Evolutionary conservation across 108 stramenopile genomes (phyloP), one percentile per base, ranked within the genome.

Genomic region (Pseudonitzschia delicatissima): DNA sequence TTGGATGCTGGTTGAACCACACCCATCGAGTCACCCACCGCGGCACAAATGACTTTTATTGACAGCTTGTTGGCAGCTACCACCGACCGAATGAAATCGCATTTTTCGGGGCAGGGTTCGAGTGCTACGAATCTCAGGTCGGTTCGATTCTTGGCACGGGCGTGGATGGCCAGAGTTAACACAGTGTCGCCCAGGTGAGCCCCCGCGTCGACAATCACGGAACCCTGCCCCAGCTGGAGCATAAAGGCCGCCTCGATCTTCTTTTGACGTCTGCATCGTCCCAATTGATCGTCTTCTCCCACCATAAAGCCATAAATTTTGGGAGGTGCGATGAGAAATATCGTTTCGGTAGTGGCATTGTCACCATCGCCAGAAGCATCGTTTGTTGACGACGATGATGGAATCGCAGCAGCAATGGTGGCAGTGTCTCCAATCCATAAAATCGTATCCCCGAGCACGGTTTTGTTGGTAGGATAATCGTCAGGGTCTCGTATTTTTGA

Each of bases 111-210:
- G 47, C 47, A 48, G 20, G 47, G 47, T 21, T 48, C 47, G 13
- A 48, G 2, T 1, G 47, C 47, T 23, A 18, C n/a, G 17, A 48
- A 48, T 18, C 47, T 18, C 21, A 48, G 47, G 17, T 48, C 47
- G 20, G 7, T 23, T 1, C 47, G 47, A 23, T 21, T 23, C 13
- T 21, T 21, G 47, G 47, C 47, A 2, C 47, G 47, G 17, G 47
- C 47, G 21, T 21, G 21, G 13, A 48, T 18, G 2, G 47, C 47
- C 9, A 48, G 47, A 2, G 47, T 48, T 23, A 48, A 23, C 21
- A 48, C 47, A 18, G 47, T 48, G 47, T 48, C 47, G 47, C 47
- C 47, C 21, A 48, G 47, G 47, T 48, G 47, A 2, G 47, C 47
- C 47, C 47, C 47, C 21, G 17, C 47, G 47, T 48, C 47, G 47